Evolutionary conservation across 2,329 filamentous ascomycete species (phyloP).

Genomic region (Helicocarpus griseus): DNA sequence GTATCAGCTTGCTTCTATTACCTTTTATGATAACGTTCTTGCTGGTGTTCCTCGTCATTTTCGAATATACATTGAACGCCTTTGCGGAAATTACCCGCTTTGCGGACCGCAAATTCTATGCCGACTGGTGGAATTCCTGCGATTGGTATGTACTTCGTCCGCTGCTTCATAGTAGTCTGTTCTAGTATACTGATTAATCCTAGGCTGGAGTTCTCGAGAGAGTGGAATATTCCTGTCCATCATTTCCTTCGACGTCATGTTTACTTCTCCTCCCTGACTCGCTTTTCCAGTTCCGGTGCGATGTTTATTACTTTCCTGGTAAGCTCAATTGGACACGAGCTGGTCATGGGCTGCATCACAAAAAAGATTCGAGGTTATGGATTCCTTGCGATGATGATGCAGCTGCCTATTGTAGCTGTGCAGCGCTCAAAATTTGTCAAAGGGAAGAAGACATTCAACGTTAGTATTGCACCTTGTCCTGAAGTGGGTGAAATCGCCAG

Average conservation of each 20-base stretch:
- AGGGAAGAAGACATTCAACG: conserved; percentile 66
- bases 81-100: conserved; percentile 92
- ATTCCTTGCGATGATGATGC: conserved; percentile 90
- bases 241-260: conserved; percentile 92
- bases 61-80: conserved; percentile 90
- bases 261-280: conserved; percentile 69
- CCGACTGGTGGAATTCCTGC: conserved; percentile 57
- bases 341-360: conserved; percentile 96
- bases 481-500: background rate
- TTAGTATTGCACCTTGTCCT: conserved; percentile 18
- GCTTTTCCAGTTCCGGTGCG: conserved; percentile 65
- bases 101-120: conserved; percentile 88
- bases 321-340: conserved; percentile 79
- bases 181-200: conserved; percentile 5
- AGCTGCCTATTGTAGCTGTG: conserved; percentile 87
- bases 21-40: conserved; percentile 96
- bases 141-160: conserved; percentile 30
- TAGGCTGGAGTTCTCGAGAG: conserved; percentile 84
- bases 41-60: conserved; percentile 94
- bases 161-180: conserved; percentile 39
- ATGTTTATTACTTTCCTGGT: conserved; percentile 89
- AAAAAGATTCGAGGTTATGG: conserved; percentile 94
- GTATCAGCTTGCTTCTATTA: conserved; percentile 82
- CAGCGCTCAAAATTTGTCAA: conserved; percentile 72
- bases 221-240: conserved; percentile 98